phyloP scores from a whole-genome alignment of 306 rosid species.

The Prunus fruticosa region DNA sequence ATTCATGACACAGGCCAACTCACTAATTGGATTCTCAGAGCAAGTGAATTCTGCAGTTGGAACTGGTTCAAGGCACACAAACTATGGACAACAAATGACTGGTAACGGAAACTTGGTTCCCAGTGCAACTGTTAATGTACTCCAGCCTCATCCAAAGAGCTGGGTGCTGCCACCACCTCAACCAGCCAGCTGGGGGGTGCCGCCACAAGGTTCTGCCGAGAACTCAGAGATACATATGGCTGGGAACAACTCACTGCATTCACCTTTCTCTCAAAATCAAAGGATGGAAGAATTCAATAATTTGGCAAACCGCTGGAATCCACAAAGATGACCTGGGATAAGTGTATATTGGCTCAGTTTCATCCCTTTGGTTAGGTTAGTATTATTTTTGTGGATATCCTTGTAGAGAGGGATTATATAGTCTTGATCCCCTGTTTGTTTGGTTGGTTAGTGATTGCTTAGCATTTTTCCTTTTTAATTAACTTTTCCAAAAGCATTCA shows the following conservation, averaged over 20 bases:
- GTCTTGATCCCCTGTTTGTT: not conserved
- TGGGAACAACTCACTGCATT: not conserved
- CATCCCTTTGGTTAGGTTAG: not conserved
- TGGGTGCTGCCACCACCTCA: not conserved
- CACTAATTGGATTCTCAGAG: not conserved
- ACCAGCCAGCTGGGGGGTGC: not conserved
- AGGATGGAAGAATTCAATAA: not conserved
- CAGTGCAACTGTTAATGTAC: not conserved
- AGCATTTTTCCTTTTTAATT: not conserved
- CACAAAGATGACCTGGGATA: not conserved
- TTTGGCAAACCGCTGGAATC: not conserved
- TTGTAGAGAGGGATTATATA: not conserved
- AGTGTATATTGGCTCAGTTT: slow-evolving; percentile 1
- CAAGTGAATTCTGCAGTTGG: not conserved
- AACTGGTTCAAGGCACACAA: not conserved
- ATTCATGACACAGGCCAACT: not conserved
- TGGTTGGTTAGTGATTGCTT: not conserved
- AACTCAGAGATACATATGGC: not conserved
- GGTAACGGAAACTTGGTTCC: not conserved
- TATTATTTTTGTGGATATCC: not conserved
- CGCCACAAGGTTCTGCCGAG: not conserved
- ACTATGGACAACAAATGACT: not conserved
- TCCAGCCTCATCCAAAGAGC: not conserved
- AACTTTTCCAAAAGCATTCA: not conserved
- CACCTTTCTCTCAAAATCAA: slow-evolving; percentile 1